Evolutionary conservation across 2,329 filamentous ascomycete genomes (phyloP).

Genomic region (Grosmannia serpens): DNA sequence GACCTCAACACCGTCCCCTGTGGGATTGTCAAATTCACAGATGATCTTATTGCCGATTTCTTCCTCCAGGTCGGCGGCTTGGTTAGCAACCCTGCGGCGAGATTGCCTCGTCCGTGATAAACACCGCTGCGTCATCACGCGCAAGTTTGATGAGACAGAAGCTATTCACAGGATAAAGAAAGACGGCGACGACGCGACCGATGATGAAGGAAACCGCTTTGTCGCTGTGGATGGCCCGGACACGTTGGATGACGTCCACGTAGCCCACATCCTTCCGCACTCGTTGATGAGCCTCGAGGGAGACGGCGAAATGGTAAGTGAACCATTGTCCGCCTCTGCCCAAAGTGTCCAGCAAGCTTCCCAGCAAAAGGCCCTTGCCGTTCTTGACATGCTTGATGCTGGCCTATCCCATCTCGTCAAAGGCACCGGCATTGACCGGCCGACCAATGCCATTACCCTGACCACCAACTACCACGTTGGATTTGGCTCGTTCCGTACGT

Average conservation of each 20-base stretch:
- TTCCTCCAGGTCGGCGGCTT: not conserved
- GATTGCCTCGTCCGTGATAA: not conserved
- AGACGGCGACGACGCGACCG: not conserved
- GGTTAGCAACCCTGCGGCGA: not conserved
- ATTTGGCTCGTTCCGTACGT: not conserved
- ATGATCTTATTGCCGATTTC: not conserved
- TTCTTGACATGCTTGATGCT: not conserved
- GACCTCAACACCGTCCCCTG: not conserved
- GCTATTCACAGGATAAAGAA: not conserved
- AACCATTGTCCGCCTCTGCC: no score
- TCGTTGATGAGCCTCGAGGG: not conserved
- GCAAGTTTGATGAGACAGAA: not conserved
- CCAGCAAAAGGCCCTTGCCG: no score
- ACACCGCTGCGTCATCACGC: not conserved
- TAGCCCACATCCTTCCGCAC: not conserved
- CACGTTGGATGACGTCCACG: not conserved
- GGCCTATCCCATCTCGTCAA: not conserved
- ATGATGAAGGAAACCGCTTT: not conserved
- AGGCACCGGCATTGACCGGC: not conserved
- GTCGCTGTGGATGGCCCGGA: not conserved
- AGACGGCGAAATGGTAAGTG: not conserved
- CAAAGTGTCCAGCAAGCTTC: no score
- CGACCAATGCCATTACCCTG: not conserved
- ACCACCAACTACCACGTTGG: not conserved
- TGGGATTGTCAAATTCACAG: not conserved